Evolutionary conservation across 768 basidiomycete species (phyloP).

Genomic region (Boletus insuetus): DNA sequence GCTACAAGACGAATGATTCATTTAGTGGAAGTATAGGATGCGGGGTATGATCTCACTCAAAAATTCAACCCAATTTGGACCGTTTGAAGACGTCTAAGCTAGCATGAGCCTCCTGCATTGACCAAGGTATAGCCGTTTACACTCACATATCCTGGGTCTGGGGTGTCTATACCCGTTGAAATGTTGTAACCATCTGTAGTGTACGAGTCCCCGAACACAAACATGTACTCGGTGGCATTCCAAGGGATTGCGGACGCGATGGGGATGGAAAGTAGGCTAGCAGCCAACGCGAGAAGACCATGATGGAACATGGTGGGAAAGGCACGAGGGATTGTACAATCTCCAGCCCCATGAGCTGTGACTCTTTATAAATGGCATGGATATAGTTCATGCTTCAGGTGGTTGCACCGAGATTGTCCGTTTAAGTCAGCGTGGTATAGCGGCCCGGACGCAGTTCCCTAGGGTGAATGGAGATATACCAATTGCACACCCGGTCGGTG

Average conservation of each 20-base stretch:
- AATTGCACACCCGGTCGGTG: neutral
- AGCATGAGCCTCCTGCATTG: conserved; percentile 3
- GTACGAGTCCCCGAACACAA: conserved; percentile 66
- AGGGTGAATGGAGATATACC: neutral
- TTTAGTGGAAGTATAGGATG: neutral
- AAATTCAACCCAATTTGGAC: conserved; percentile 60
- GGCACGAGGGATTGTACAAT: neutral
- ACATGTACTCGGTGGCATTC: conserved; percentile 52
- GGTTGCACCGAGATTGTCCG: neutral
- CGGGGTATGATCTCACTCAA: conserved; percentile 38
- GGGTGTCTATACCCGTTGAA: conserved; percentile 51
- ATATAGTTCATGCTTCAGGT: too few species aligned
- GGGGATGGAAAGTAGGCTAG: conserved; percentile 5
- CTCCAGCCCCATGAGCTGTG: neutral
- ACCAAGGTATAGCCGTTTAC: neutral
- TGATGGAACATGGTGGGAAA: conserved; percentile 11
- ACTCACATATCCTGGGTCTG: conserved; percentile 50
- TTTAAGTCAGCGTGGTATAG: neutral
- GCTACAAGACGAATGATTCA: conserved; percentile 26
- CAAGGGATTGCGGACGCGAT: conserved; percentile 37
- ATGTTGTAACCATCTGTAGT: conserved; percentile 59
- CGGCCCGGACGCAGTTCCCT: neutral
- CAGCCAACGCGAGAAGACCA: neutral
- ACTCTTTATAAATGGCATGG: conserved; percentile 4
- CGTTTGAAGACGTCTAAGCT: conserved; percentile 54